phyloP scores from a whole-genome alignment of 1,139 yeast genomes.

The Yamadazyma dendronema region DNA sequence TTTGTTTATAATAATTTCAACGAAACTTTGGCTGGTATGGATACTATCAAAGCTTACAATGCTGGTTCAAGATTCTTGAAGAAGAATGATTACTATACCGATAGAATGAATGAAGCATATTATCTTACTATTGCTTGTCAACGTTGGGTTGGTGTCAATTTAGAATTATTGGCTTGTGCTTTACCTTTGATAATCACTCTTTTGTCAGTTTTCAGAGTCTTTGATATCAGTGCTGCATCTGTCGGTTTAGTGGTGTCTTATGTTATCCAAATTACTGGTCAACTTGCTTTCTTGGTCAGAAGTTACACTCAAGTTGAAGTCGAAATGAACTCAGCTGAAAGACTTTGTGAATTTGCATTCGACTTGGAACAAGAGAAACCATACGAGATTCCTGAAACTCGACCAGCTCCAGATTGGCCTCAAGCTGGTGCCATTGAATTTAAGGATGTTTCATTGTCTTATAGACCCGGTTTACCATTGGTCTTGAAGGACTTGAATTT shows the following conservation, averaged over 20 bases:
- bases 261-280: conserved; percentile 45
- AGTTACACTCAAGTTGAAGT: conserved; percentile 47
- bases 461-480: conserved; percentile 82
- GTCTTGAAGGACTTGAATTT: conserved; percentile 85
- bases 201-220: conserved; percentile 41
- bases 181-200: conserved; percentile 41
- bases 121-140: conserved; percentile 41
- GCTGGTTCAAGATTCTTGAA: conserved; percentile 30
- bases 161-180: conserved; percentile 37
- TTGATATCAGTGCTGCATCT: conserved; percentile 41
- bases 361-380: conserved; percentile 74
- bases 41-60: conserved; percentile 39
- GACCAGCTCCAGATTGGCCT: conserved; percentile 85
- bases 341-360: conserved; percentile 43
- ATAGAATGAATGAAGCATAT: conserved; percentile 46
- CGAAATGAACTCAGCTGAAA: conserved; percentile 48
- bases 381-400: conserved; percentile 54
- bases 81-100: conserved; percentile 35
- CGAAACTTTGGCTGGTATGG: conserved; percentile 47
- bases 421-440: conserved; percentile 75
- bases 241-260: conserved; percentile 45
- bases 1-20: conserved; percentile 46
- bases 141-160: conserved; percentile 44
- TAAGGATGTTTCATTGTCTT: conserved; percentile 70
- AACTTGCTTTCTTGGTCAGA: conserved; percentile 41